These are phyloP conservation scores for Sanghuangporus sanghuang DNA, from an alignment of 1,284 basidiomycete genomes.

Conservation along the genomic window DNA sequence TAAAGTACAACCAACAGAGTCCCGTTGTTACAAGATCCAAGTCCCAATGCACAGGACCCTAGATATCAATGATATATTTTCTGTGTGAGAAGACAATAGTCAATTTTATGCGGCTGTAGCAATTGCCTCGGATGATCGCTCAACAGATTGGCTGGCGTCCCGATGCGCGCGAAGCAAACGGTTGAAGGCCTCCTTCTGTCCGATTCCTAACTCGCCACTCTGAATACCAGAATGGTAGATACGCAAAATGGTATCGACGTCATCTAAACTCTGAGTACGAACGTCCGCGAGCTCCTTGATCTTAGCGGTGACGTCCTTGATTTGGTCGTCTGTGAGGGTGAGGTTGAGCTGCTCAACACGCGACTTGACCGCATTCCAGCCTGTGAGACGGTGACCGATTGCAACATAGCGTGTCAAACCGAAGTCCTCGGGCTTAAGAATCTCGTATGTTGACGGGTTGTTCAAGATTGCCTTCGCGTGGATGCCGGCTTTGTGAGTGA, in stretches of 20 bases:
- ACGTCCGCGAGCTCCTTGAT: conserved; percentile 99
- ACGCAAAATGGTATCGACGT: conserved; percentile 95
- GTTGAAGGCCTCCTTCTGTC: conserved; percentile 85
- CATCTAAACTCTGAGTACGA: conserved; percentile 97
- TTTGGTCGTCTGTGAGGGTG: conserved; percentile 74
- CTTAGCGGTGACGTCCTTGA: conserved; percentile 98
- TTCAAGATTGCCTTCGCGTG: conserved; percentile 99
- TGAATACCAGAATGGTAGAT: conserved; percentile 91
- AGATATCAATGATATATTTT: neutral
- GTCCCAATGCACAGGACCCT: neutral
- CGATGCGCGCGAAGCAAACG: conserved; percentile 73
- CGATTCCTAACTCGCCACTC: conserved; percentile 81
- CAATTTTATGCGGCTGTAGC: conserved; percentile 4
- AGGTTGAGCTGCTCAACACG: conserved; percentile 97
- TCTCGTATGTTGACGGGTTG: conserved; percentile 98
- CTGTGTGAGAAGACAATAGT: neutral
- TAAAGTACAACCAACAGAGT: neutral
- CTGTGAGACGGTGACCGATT: conserved; percentile 95
- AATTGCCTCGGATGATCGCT: conserved; percentile 4
- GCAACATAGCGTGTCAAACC: conserved; percentile 97
- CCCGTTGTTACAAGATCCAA: neutral
- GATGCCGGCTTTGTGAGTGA: conserved; percentile 99
- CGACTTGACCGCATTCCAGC: conserved; percentile 99
- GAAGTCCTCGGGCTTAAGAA: conserved; percentile 97
- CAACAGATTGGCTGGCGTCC: conserved; percentile 28